Evolutionary conservation across 208 protist species (phyloP).

Genomic region (Polymyxa betae): DNA sequence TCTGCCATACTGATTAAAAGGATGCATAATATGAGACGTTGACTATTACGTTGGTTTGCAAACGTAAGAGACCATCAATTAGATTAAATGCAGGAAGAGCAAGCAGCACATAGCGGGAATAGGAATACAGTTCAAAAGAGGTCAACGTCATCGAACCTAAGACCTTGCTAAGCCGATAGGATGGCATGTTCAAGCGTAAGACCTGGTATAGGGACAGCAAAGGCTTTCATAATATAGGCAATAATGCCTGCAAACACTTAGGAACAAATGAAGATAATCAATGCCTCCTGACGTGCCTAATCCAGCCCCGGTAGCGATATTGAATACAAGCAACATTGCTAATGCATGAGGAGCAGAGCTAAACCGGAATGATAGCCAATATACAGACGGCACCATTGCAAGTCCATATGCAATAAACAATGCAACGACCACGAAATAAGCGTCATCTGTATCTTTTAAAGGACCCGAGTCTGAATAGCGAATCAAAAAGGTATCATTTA

Average conservation of each 20-base stretch:
- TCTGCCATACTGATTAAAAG: not conserved
- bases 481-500: not conserved
- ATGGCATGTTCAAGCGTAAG: no score
- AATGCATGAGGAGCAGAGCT: not conserved
- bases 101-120: not conserved
- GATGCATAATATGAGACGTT: not conserved
- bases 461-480: not conserved
- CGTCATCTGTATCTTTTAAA: not conserved
- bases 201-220: not conserved
- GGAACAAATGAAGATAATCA: not conserved
- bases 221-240: not conserved
- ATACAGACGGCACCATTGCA: not conserved
- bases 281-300: not conserved
- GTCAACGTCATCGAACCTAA: not conserved
- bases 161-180: no score
- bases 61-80: conserved; percentile 1
- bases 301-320: conserved; percentile 18
- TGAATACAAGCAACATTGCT: conserved; percentile 13
- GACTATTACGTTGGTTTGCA: not conserved
- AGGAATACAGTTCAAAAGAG: not conserved
- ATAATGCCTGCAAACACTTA: not conserved
- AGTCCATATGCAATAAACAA: not conserved
- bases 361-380: conserved; percentile 29
- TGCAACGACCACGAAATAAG: not conserved
- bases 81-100: not conserved